A percentile compares a stretch with the other conserved stretches of the same genome.
These are phyloP conservation scores for Krasilnikovozyma curviuscula DNA, from an alignment of 768 basidiomycete species.

Conservation along the genomic window DNA sequence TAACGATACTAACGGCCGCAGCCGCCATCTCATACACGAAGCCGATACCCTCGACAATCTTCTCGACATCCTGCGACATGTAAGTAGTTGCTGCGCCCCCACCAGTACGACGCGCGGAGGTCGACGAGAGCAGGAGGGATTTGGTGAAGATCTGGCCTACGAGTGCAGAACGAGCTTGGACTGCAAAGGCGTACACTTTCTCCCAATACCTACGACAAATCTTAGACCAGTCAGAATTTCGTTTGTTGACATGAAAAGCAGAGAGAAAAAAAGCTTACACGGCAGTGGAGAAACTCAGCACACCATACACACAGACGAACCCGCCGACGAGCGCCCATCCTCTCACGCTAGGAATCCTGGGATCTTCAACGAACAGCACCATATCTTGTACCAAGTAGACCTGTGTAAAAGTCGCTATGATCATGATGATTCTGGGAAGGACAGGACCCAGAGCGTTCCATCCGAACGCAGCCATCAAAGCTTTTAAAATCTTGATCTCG, in stretches of 20 bases:
- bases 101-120: conserved; percentile 2
- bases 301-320: conserved; percentile 1
- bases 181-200: no score
- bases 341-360: not conserved
- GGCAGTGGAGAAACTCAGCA: no score
- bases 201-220: no score
- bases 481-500: not conserved
- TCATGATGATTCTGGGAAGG: not conserved
- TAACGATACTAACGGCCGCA: not conserved
- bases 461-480: not conserved
- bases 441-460: not conserved
- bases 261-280: no score
- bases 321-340: conserved; percentile 6
- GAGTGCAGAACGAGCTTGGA: not conserved
- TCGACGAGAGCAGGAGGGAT: not conserved
- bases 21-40: not conserved
- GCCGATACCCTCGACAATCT: not conserved
- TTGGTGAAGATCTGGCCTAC: conserved; percentile 1
- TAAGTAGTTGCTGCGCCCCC: conserved; percentile 4
- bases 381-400: conserved; percentile 6
- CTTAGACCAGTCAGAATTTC: no score
- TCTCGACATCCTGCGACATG: conserved; percentile 4
- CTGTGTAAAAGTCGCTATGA: not conserved
- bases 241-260: no score
- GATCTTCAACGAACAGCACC: conserved; percentile 1